Evolutionary conservation across 495 filamentous ascomycete species (phyloP), one percentile per base, ranked within the genome.

Genomic region (Niebla homalea): DNA sequence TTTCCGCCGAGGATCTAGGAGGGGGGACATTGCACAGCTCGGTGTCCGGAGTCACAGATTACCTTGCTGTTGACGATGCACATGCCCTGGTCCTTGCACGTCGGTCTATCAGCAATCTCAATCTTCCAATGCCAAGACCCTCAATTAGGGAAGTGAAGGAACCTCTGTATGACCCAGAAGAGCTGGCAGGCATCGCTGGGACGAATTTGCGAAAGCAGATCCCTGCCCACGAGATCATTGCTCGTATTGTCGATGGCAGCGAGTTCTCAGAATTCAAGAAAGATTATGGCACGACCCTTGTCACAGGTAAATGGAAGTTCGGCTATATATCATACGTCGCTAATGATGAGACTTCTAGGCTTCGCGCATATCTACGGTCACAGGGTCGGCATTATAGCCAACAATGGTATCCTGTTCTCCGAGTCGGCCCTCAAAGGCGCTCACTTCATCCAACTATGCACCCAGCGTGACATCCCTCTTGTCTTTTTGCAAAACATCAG

Each of bases 371-470:
- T 97, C 60, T 85, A 95, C 65, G 87, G 88, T 26, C 84, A 94
- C 50, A 85, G 79, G 37, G 85, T 98, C 16, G 92, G 92, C 44
- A 95, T 98, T 54, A 70, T 98, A 5, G 92, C 89, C 45, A 97
- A 97, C 72, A 94, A 97, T 60, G 93, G 93, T 45, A 94, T 97
- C 56, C 73, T 98, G n/a, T 95, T 96, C 75, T 90, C 86, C 36
- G 79, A 85, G 57, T 86, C 84, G 15, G 80, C 87, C 3, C 76
- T 95, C 43, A 98, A 98, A 66, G 92, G 92, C 11, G 89, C 92
- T 4, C 92, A 98, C 66, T 98, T 98, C 67, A 94, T 97, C 62
- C 86, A 98, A 65, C 80, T 98, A n/a, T 96, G 92, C 70, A 77
- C 80, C 6, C 86, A 97, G 64, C 83, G 93, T 45, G 75, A 81